These are phyloP conservation scores for Calonectria ilicicola DNA, from an alignment of 2,329 filamentous ascomycete genomes.

Conservation along the genomic window DNA sequence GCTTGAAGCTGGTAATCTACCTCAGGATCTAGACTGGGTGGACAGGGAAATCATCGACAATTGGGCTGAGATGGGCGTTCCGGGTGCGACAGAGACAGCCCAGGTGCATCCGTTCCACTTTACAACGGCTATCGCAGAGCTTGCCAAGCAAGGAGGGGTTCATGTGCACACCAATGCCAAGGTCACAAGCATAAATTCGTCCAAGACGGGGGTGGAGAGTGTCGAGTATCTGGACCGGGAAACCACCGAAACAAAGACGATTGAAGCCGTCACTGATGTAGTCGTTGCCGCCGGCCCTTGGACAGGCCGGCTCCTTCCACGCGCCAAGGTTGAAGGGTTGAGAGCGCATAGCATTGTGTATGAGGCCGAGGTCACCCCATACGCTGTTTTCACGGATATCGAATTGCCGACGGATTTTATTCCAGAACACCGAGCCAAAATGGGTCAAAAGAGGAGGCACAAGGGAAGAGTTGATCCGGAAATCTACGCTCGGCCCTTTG, in stretches of 20 bases:
- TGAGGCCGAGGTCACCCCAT: conserved; percentile 74
- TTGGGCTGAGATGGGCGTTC: conserved; percentile 84
- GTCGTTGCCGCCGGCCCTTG: conserved; percentile 71
- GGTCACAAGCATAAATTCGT: conserved; percentile 75
- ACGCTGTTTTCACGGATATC: conserved; percentile 90
- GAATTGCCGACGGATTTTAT: conserved; percentile 75
- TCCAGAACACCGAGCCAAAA: conserved; percentile 59
- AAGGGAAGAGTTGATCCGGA: conserved; percentile 82
- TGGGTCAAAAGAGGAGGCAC: conserved; percentile 65
- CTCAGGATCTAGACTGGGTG: conserved; percentile 87
- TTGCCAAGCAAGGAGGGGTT: conserved; percentile 78
- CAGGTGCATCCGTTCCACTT: conserved; percentile 96
- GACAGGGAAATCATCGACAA: conserved; percentile 72
- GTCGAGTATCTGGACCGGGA: conserved; percentile 70
- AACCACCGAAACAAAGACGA: conserved; percentile 48
- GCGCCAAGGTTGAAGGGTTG: conserved; percentile 67
- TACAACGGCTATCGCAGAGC: conserved; percentile 83
- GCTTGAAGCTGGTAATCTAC: conserved; percentile 71
- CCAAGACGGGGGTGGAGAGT: conserved; percentile 64
- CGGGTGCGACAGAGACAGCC: conserved; percentile 80
- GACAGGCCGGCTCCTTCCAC: conserved; percentile 70
- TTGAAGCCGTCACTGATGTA: conserved; percentile 64
- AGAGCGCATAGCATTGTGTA: conserved; percentile 76
- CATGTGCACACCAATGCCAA: conserved; percentile 74
- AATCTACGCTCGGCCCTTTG: conserved; percentile 90